Evolutionary conservation across 2,329 filamentous ascomycete species (phyloP).

Genomic region (Penicillium brevicompactum): DNA sequence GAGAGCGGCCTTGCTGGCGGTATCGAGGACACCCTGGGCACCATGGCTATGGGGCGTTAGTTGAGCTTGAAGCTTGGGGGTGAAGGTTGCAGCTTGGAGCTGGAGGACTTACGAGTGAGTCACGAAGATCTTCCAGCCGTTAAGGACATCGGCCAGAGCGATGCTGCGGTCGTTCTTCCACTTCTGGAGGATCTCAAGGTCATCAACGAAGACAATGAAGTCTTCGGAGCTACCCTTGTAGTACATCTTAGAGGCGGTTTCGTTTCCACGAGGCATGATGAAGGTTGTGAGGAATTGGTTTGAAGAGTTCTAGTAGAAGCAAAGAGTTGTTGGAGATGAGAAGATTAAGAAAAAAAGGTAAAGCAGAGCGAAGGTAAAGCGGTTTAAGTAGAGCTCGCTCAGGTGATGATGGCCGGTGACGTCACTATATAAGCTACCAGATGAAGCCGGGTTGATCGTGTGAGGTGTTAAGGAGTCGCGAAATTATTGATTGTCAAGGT

Average conservation of each 20-base stretch:
- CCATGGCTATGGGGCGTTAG: constrained; percentile 68
- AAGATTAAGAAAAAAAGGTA: neutral
- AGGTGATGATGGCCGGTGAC: constrained; percentile 26
- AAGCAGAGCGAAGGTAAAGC: neutral
- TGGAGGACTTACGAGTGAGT: constrained; percentile 75
- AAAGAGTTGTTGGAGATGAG: constrained; percentile 14
- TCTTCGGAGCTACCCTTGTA: constrained; percentile 75
- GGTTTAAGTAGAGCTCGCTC: constrained; percentile 11
- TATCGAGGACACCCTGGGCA: constrained; percentile 75
- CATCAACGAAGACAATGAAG: constrained; percentile 61
- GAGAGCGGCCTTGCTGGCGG: constrained; percentile 72
- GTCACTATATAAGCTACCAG: constrained; percentile 18
- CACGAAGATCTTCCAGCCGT: constrained; percentile 83
- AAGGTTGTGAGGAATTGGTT: neutral
- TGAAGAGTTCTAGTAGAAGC: neutral
- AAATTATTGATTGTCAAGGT: constrained; percentile 13
- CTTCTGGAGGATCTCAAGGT: constrained; percentile 65
- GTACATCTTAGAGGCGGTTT: constrained; percentile 74
- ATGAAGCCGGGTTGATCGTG: constrained; percentile 9
- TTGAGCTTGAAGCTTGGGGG: neutral
- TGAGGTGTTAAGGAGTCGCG: constrained; percentile 10
- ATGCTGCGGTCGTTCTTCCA: constrained; percentile 81
- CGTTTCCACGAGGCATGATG: constrained; percentile 72
- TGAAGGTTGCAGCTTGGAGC: neutral
- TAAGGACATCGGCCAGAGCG: constrained; percentile 81